Percentiles rank a stretch among this genome's conserved stretches.
phyloP scores from a whole-genome alignment of 2,329 filamentous ascomycete species.

The Phaeosphaeriaceae sp. region DNA sequence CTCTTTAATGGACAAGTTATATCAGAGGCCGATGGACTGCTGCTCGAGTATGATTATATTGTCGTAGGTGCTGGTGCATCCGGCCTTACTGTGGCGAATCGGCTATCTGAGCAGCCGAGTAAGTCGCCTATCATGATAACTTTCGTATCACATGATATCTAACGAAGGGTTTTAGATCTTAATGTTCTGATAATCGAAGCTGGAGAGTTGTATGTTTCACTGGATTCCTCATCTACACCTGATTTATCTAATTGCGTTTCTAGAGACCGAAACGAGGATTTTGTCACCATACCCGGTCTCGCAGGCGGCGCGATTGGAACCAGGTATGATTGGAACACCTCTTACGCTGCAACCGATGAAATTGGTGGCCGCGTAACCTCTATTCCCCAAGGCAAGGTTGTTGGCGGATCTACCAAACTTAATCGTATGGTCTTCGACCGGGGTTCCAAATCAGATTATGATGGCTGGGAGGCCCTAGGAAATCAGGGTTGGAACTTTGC shows the following conservation, averaged over 20 bases:
- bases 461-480: slow-evolving; percentile 35
- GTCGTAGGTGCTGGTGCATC: slow-evolving; percentile 34
- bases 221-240: not conserved
- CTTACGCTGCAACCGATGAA: slow-evolving; percentile 19
- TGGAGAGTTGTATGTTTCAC: slow-evolving; percentile 23
- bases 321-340: slow-evolving; percentile 34
- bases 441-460: slow-evolving; percentile 36
- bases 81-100: slow-evolving; percentile 38
- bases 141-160: not conserved
- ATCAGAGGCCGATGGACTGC: slow-evolving; percentile 16
- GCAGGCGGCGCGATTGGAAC: slow-evolving; percentile 32
- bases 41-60: slow-evolving; percentile 33
- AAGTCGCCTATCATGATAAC: not conserved
- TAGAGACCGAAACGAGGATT: slow-evolving; percentile 30
- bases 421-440: slow-evolving; percentile 49
- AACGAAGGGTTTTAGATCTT: slow-evolving; percentile 11
- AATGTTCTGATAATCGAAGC: slow-evolving; percentile 33
- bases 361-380: slow-evolving; percentile 18
- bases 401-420: slow-evolving; percentile 40
- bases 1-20: slow-evolving; percentile 21
- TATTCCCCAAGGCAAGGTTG: slow-evolving; percentile 26
- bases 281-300: slow-evolving; percentile 29
- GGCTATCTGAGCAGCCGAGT: slow-evolving; percentile 31
- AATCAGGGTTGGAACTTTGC: slow-evolving; percentile 37
- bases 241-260: slow-evolving; percentile 6